These are phyloP conservation scores for Hypoxylon sp. DNA, from an alignment of 2,329 filamentous ascomycete species.

Conservation along the genomic window DNA sequence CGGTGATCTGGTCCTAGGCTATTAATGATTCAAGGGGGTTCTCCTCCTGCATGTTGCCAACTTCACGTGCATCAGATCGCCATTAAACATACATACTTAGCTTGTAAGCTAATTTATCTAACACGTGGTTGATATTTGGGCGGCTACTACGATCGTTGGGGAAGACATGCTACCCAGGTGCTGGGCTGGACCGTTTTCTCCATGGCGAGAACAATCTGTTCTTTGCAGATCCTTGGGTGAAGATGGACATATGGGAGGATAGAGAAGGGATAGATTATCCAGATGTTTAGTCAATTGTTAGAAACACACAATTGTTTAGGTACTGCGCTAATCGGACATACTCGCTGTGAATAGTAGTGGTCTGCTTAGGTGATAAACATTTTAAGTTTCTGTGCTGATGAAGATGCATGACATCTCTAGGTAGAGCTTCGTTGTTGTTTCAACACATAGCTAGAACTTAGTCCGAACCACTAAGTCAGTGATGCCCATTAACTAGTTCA, in stretches of 20 bases:
- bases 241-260: neutral
- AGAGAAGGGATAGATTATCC: neutral
- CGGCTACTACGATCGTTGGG: slow-evolving; percentile 2
- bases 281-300: neutral
- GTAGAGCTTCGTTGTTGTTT: no score
- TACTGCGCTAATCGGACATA: neutral
- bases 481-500: no score
- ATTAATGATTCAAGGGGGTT: slow-evolving; percentile 24
- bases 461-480: no score
- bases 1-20: slow-evolving; percentile 33
- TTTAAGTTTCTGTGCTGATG: neutral
- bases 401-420: neutral
- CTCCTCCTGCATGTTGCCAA: slow-evolving; percentile 14
- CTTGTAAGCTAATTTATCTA: slow-evolving; percentile 7
- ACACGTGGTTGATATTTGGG: slow-evolving; percentile 32
- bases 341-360: neutral
- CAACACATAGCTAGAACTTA: no score
- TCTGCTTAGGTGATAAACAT: neutral
- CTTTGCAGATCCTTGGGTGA: slow-evolving; percentile 7
- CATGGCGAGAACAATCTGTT: neutral
- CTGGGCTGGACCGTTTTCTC: neutral
- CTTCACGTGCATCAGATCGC: slow-evolving; percentile 15
- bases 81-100: slow-evolving; percentile 5
- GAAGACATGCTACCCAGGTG: neutral
- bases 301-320: neutral